Evolutionary conservation across 768 basidiomycete species (phyloP), one percentile per base, ranked within the genome.

Genomic region (Trametes meyenii): DNA sequence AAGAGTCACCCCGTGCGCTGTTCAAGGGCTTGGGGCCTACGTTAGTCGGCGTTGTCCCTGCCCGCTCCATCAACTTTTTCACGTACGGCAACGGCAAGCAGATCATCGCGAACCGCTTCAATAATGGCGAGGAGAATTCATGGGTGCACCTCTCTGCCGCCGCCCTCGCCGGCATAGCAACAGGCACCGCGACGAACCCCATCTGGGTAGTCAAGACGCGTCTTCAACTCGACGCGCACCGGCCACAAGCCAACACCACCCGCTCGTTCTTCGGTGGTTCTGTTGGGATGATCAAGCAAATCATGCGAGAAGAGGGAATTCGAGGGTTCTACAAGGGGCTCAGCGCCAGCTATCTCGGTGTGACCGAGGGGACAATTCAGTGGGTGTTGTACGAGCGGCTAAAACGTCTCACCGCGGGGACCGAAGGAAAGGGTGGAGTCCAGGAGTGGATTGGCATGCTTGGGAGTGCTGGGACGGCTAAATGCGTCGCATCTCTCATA

Each of bases 141-240:
- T 85, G 82, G 63, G 88, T 99, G 0, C 96, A 98, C 73, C 86
- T 98, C 23, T 63, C 79, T 1, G 91, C 96, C 0, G 97, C 96
- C 0, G 90, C 92, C 0, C 70, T 87, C 11, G 96, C 96, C 1
- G 96, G 96, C 0, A 78, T 98, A 65, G 79, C 81, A 35, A 99
- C 97, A 0, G 85, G 95, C 5, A 89, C 93, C 0, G 93, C 86
- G 12, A 98, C 97, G 21, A 99, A 99, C 73, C 97, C 97, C 0
- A 96, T 99, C 24, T 99, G 97, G 97, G 97, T 99, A 49, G 94
- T 99, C 62, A 99, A 98, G 75, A 99, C 97, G 45, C 88, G 96
- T 7, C 69, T 99, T 55, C 97, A 99, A 71, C 85, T 99, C 16
- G 56, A 63, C 40, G 26, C 50, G 35, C 66, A 62, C 36, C 26